Base-by-base conservation (phyloP, 345 rosid species). In the Euphorbia peplus region DNA sequence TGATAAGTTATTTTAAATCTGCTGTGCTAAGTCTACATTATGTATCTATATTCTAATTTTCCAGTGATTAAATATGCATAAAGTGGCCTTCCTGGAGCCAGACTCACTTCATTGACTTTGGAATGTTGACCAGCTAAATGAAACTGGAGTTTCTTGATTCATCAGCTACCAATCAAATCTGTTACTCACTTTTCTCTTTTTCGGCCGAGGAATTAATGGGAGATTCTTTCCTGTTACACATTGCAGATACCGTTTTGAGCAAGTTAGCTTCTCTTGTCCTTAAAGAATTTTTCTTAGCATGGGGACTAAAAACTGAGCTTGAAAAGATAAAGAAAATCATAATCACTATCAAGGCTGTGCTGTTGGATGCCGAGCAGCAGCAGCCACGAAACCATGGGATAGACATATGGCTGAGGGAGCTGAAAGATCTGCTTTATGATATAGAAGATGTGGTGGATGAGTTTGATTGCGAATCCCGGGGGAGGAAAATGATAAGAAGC, bases 401-500 rank as follows among this genome's bases (percentile, higher is more conserved):
- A 11, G 15, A 50, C 21, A 11, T 51, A 0, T 79, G 77, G 83
- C 60, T 75, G 50, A 14, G 28, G 21, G 55, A 30, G 46, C 72
- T 74, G 16, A 66, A 13, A 66, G 70, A 60, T 4, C 63, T 60
- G 0, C 8, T 60, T 9, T 75, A 69, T 29, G 77, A 70, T 22
- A 73, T 62, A 4, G 73, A 74, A 25, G 79, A 78, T 54, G 54
- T 71, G 42, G n/a, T 78, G 4, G 73, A 70, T 19, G 60, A 71
- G 1, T 46, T 74, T 11, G 28, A 60, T 65, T 46, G 51, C 5
- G 68, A 47, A 64, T 16, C 41, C 12, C n/a, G n/a, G 35, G 1
- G 14, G 11, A 47, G 52, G 29, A 14, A 50, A 15, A 44, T 64
- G 41, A 26, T 48, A 57, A 64, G n/a, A 29, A 64, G 42, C 26